Percentiles rank a stretch among this genome's conserved stretches.
Evolutionary conservation across 2,329 filamentous ascomycete genomes (phyloP).

Genomic region (Penicillium capsulatum): DNA sequence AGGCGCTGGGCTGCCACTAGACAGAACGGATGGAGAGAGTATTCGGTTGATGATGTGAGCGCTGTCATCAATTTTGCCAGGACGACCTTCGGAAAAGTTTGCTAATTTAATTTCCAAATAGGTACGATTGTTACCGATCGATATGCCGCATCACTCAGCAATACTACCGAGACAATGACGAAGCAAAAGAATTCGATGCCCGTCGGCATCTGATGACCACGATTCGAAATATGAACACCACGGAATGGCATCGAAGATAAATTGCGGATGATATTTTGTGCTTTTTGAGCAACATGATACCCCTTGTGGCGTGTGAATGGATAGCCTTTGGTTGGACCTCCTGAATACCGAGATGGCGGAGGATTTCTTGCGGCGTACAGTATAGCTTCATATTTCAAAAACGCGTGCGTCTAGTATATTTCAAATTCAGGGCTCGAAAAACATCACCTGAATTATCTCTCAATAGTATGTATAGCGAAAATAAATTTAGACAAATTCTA

Average conservation of each 20-base stretch:
- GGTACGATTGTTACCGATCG: slow-evolving; percentile 40
- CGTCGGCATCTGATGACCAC: slow-evolving; percentile 34
- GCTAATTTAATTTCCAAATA: slow-evolving; percentile 10
- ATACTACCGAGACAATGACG: slow-evolving; percentile 38
- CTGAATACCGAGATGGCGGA: too few species aligned
- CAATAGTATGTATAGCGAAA: too few species aligned
- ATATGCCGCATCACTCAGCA: slow-evolving; percentile 36
- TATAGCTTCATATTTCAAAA: too few species aligned
- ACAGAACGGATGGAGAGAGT: slow-evolving; percentile 22
- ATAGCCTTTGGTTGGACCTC: too few species aligned
- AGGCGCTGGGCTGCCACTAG: slow-evolving; percentile 31
- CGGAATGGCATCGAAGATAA: slow-evolving; percentile 6
- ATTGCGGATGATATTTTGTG: neutral
- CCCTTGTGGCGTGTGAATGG: too few species aligned
- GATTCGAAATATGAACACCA: slow-evolving; percentile 28
- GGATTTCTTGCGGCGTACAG: too few species aligned
- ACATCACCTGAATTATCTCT: too few species aligned
- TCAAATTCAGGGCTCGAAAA: too few species aligned
- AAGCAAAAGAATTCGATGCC: slow-evolving; percentile 35
- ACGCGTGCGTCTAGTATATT: too few species aligned
- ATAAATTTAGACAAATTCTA: too few species aligned
- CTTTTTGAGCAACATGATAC: slow-evolving; percentile 6
- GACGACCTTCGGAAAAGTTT: neutral
- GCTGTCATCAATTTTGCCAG: neutral
- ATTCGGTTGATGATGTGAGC: slow-evolving; percentile 37